phyloP scores from a whole-genome alignment of 148 eudicot genomes.

The Rhododendron kiyosumense region DNA sequence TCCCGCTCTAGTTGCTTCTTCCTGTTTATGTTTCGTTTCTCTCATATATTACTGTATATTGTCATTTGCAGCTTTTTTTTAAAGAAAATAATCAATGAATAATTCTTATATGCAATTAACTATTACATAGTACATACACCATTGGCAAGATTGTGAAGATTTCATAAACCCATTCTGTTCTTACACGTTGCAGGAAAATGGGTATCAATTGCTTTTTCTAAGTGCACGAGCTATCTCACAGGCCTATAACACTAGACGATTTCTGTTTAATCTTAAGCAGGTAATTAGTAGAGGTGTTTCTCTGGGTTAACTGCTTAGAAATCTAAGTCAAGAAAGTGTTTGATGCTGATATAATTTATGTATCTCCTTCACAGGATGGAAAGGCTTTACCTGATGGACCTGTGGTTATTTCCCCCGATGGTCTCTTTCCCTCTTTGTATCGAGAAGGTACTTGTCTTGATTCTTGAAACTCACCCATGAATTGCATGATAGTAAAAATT shows the following conservation, averaged over 20 bases:
- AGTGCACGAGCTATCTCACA: conserved; percentile 98
- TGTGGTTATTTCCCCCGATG: conserved; percentile 91
- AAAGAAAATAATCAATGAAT: not conserved
- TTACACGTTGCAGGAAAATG: conserved; percentile 76
- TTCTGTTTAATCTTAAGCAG: conserved; percentile 84
- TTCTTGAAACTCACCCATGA: not conserved
- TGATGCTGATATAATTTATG: not conserved
- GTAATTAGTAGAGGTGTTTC: conserved; percentile 23
- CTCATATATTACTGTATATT: not conserved
- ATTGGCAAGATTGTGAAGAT: not conserved
- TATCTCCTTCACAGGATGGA: conserved; percentile 58
- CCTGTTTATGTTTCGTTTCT: not conserved
- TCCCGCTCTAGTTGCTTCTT: not conserved
- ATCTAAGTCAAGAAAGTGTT: not conserved
- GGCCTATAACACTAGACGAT: conserved; percentile 82
- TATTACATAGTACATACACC: not conserved
- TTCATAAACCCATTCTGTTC: not conserved
- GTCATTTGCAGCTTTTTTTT: not conserved
- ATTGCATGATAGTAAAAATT: not conserved
- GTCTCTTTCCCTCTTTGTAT: conserved; percentile 90
- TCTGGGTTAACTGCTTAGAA: not conserved
- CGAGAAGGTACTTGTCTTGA: conserved; percentile 64
- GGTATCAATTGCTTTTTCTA: conserved; percentile 83
- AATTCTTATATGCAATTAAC: not conserved
- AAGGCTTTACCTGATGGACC: conserved; percentile 95